Percentiles rank a stretch among this genome's conserved stretches.
phyloP scores from a whole-genome alignment of 2,329 filamentous ascomycete species.

The Cryphonectria naterciae region DNA sequence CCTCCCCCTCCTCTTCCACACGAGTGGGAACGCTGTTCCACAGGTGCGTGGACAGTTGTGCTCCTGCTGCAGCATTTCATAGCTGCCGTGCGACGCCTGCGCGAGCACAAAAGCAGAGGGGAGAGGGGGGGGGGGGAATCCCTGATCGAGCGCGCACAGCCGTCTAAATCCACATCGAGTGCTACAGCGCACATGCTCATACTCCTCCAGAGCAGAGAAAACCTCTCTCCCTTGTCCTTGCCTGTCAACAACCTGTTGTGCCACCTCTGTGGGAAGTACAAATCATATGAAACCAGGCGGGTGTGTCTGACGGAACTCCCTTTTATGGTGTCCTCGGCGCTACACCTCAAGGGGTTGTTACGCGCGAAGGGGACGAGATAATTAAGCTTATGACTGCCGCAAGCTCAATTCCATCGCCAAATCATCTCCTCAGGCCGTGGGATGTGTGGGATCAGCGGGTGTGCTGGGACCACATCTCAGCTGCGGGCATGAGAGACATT shows the following conservation, averaged over 20 bases:
- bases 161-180: slow-evolving; percentile 35
- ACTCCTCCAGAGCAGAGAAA: slow-evolving; percentile 7
- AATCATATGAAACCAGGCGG: slow-evolving; percentile 39
- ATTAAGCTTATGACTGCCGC: slow-evolving; percentile 29
- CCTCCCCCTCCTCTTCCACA: not conserved
- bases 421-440: slow-evolving; percentile 8
- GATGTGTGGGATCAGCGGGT: not conserved
- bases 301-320: slow-evolving; percentile 24
- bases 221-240: slow-evolving; percentile 29
- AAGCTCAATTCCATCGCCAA: slow-evolving; percentile 13
- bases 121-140: slow-evolving; percentile 29
- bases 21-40: slow-evolving; percentile 25
- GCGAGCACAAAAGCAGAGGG: slow-evolving; percentile 36
- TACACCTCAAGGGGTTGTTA: slow-evolving; percentile 23
- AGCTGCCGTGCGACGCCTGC: slow-evolving; percentile 38
- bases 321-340: slow-evolving; percentile 21
- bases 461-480: not conserved
- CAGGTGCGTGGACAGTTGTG: slow-evolving; percentile 21
- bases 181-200: slow-evolving; percentile 30
- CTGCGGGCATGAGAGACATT: not conserved
- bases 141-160: slow-evolving; percentile 43
- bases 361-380: slow-evolving; percentile 13
- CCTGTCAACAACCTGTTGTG: slow-evolving; percentile 42
- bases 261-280: slow-evolving; percentile 37
- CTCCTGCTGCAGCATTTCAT: slow-evolving; percentile 38